A percentile compares a stretch with the other conserved stretches of the same genome.
These are phyloP conservation scores for Neonothopanus nambi DNA, from an alignment of 1,284 basidiomycete genomes.

Conservation along the genomic window DNA sequence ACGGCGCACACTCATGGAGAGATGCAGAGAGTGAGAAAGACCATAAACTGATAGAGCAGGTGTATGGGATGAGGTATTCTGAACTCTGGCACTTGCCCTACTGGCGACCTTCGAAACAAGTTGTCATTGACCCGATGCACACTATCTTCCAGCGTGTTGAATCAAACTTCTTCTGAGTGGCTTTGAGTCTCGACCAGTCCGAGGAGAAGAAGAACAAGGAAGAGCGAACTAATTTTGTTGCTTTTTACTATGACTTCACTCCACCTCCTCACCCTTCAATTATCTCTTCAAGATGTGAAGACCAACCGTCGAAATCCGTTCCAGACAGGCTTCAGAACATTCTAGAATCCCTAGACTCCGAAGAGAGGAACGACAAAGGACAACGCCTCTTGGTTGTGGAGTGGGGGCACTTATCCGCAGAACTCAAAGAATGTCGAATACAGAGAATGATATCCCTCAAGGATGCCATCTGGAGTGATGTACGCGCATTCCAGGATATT, in stretches of 20 bases:
- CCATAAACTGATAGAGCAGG: not conserved
- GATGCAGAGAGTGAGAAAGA: not conserved
- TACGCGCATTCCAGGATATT: not conserved
- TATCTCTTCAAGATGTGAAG: no score
- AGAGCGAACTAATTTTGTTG: no score
- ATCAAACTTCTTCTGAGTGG: not conserved
- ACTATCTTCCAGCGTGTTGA: not conserved
- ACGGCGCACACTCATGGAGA: not conserved
- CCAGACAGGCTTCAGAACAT: no score
- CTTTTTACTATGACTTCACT: no score
- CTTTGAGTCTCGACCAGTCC: not conserved
- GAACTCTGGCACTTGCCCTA: not conserved
- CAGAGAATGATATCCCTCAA: not conserved
- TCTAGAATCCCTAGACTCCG: no score
- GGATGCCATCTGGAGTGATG: not conserved
- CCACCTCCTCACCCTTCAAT: no score
- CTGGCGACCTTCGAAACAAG: not conserved
- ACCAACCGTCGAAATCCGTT: no score
- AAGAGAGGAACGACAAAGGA: not conserved
- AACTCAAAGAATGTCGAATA: not conserved
- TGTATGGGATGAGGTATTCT: not conserved
- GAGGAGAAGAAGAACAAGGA: not conserved
- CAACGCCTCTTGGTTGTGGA: not conserved
- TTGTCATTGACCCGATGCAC: constrained; percentile 5
- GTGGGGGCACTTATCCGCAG: not conserved